Evolutionary conservation across 257 asterid species (phyloP).

Genomic region (Rehmannia glutinosa): DNA sequence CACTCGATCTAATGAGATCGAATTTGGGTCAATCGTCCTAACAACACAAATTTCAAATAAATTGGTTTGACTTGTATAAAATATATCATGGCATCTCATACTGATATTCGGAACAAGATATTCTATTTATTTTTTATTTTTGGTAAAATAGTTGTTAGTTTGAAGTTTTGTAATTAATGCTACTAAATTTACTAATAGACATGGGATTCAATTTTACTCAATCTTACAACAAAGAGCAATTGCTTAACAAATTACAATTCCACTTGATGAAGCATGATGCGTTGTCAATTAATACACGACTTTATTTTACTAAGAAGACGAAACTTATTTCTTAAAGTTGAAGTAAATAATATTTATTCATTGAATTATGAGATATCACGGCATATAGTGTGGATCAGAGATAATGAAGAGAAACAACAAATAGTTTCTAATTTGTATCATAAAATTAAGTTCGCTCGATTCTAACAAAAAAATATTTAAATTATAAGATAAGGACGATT

Average conservation of each 20-base stretch:
- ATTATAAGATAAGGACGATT: no score
- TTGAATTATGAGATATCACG: constrained; percentile 10
- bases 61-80: background rate
- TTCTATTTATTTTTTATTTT: no score
- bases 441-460: no score
- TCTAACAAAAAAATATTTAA: no score
- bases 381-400: no score
- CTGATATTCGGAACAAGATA: background rate
- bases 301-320: background rate
- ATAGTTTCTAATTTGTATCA: no score
- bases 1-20: no score
- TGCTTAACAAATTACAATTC: background rate
- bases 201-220: constrained; percentile 26
- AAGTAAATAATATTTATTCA: constrained; percentile 9
- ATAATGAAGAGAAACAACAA: no score
- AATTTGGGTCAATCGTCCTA: no score
- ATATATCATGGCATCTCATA: background rate
- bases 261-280: background rate
- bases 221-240: constrained; percentile 6
- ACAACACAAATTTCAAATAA: background rate
- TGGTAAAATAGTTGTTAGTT: background rate
- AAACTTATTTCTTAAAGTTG: constrained; percentile 15
- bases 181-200: constrained; percentile 18
- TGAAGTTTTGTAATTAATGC: constrained; percentile 14
- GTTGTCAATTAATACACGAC: background rate